Conservation (phyloP, 495 filamentous ascomycete species). For the Baudoinia panamericana region DNA sequence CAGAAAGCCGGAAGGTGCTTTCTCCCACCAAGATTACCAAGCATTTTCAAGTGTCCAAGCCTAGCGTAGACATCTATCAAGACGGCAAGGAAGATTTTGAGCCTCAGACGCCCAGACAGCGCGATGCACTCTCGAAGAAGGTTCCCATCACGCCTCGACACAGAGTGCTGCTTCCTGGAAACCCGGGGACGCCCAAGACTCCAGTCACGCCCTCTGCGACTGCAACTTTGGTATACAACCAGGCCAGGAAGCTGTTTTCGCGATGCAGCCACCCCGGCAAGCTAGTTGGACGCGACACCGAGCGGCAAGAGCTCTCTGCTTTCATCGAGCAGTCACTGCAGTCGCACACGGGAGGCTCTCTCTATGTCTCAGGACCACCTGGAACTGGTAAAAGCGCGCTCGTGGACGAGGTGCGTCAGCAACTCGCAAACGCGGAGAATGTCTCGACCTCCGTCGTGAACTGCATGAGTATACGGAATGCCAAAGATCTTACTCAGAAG, state of each 20-base stretch:
- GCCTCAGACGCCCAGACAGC: constrained; percentile 48
- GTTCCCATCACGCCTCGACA: constrained; percentile 57
- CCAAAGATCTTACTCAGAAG: constrained; percentile 65
- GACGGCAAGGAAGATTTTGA: constrained; percentile 15
- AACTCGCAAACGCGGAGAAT: constrained; percentile 32
- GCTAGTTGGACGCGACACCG: constrained; percentile 71
- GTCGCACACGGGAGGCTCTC: constrained; percentile 56
- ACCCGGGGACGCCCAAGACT: constrained; percentile 43
- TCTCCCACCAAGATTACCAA: constrained; percentile 26
- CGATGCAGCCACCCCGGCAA: constrained; percentile 59
- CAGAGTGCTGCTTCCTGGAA: constrained; percentile 46
- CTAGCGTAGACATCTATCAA: constrained; percentile 15
- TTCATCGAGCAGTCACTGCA: constrained; percentile 57
- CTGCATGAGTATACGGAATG: constrained; percentile 85
- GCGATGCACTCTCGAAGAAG: constrained; percentile 49
- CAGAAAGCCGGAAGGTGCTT: constrained; percentile 18
- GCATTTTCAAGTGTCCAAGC: constrained; percentile 23
- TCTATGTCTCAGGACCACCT: constrained; percentile 91
- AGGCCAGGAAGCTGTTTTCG: constrained; percentile 76
- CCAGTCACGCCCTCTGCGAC: constrained; percentile 47
- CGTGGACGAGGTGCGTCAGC: constrained; percentile 61
- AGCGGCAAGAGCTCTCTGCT: constrained; percentile 51
- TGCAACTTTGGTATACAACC: constrained; percentile 63
- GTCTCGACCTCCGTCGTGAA: constrained; percentile 72
- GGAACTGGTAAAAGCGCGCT: constrained; percentile 95